A percentile compares a stretch with the other conserved stretches of the same genome.
Conservation (phyloP, 805 yeast genomes). For the Nakazawaea ambrosiae region DNA sequence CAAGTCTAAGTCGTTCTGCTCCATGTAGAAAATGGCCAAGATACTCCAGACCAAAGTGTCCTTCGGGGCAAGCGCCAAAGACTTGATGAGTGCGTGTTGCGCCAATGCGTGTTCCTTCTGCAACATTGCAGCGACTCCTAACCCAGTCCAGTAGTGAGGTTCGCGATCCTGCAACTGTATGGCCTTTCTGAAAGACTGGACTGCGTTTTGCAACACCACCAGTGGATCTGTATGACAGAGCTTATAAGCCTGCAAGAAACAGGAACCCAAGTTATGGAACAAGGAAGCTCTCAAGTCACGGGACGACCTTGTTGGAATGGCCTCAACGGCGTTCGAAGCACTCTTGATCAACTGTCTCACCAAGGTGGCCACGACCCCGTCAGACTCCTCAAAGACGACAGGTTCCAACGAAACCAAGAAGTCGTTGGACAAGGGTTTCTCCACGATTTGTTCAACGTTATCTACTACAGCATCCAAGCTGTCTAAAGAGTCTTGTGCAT, state of each 20-base stretch:
- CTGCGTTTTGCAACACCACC: slow-evolving; percentile 37
- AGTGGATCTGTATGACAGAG: slow-evolving; percentile 17
- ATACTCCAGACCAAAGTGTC: slow-evolving; percentile 74
- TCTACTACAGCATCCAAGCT: slow-evolving; percentile 48
- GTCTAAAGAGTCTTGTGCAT: slow-evolving; percentile 45
- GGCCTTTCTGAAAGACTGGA: slow-evolving; percentile 55
- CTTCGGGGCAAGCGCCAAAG: slow-evolving; percentile 60
- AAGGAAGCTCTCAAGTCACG: slow-evolving; percentile 47
- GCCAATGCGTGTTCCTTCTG: slow-evolving; percentile 58
- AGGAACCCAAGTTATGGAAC: slow-evolving; percentile 65
- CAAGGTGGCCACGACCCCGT: not conserved
- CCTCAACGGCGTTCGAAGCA: slow-evolving; percentile 35
- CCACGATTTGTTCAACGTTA: slow-evolving; percentile 21
- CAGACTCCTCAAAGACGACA: not conserved
- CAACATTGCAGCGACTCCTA: slow-evolving; percentile 69
- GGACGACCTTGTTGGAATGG: slow-evolving; percentile 29
- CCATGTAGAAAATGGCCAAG: slow-evolving; percentile 69
- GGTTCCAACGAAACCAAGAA: not conserved
- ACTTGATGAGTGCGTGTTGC: slow-evolving; percentile 90
- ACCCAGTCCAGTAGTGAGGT: slow-evolving; percentile 70
- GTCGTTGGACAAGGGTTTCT: slow-evolving; percentile 8
- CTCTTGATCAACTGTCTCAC: slow-evolving; percentile 31
- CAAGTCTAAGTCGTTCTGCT: slow-evolving; percentile 59
- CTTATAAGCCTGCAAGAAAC: slow-evolving; percentile 43
- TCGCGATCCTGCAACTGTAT: slow-evolving; percentile 66